These are phyloP conservation scores for Actinidia polygama DNA, from an alignment of 179 eudicot species.

Conservation along the genomic window DNA sequence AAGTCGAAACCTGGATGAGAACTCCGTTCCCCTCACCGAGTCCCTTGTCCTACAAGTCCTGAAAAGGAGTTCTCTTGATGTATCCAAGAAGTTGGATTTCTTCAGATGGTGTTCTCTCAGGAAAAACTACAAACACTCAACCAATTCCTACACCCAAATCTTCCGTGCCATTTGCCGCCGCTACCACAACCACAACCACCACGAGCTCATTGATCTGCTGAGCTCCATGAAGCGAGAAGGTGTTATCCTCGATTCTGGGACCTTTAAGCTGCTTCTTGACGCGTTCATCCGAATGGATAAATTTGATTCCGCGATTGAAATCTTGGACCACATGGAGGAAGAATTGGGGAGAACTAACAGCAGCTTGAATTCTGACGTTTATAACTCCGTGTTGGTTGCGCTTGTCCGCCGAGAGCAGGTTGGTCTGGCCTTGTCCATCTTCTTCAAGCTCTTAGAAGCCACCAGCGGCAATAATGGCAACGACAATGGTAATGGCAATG, in stretches of 20 bases:
- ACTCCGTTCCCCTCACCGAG: constrained; percentile 59
- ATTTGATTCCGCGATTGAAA: constrained; percentile 66
- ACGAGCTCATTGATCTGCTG: constrained; percentile 48
- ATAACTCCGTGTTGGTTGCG: constrained; percentile 65
- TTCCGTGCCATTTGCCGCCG: constrained; percentile 51
- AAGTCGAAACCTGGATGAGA: constrained; percentile 47
- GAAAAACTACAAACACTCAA: constrained; percentile 63
- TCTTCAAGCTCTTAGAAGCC: constrained; percentile 55
- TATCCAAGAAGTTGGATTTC: constrained; percentile 65
- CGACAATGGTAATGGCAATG: constrained; percentile 10
- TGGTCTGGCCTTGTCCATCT: constrained; percentile 61
- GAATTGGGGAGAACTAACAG: constrained; percentile 42
- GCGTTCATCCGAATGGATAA: constrained; percentile 62
- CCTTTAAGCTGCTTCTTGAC: constrained; percentile 72
- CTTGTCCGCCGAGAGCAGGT: constrained; percentile 60
- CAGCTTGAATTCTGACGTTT: constrained; percentile 45
- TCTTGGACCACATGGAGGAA: constrained; percentile 66
- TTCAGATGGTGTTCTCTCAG: constrained; percentile 69
- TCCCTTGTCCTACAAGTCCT: constrained; percentile 61
- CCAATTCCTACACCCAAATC: constrained; percentile 55
- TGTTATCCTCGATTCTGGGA: constrained; percentile 56
- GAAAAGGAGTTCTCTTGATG: constrained; percentile 47
- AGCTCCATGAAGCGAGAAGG: constrained; percentile 65
- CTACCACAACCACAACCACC: constrained; percentile 28
- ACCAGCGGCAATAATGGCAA: constrained; percentile 10